Base-by-base conservation (phyloP, 2,329 filamentous ascomycete genomes). In the Fusarium sp. region DNA sequence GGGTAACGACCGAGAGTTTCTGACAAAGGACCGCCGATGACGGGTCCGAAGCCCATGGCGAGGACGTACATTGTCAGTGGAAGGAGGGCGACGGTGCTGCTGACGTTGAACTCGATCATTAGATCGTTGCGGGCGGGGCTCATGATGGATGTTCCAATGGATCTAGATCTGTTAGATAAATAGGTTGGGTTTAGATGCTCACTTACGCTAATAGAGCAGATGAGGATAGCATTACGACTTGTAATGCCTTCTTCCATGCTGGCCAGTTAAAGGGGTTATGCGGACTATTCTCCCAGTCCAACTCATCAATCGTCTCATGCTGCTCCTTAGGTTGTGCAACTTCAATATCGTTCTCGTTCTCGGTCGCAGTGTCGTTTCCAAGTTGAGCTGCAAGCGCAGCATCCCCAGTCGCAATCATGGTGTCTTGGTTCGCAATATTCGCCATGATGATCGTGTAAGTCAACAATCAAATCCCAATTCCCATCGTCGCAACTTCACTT, bases 41-140 rank as follows among this genome's bases (percentile, higher is more conserved):
- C 78, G 8, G 89, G 89, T 0, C 89, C 89, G 17, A 90, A 79
- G 5, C 80, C 87, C 1, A 91, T 81, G 1, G 88, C 89, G 11
- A 90, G 77, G 7, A 88, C 84, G 74, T 89, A 92, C 7, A 89
- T 75, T 0, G 89, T 85, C 1, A 91, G 76, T 0, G 86, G 85
- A 1, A 91, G 77, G n/a, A 91, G 79, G 1, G 89, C 85, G 9
- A 83, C 81, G 2, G 87, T 89, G 49, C 82, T 81, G 15, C 82
- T 83, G 14, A 90, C 81, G 44, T 81, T 68, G 74, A 92, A 92
- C 8, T 86, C 80, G 1, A 73, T 40, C 77, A 84, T 84, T 7
- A 91, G 73, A 5, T 85, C 28, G 2, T 26, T 34, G 1, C 70
- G 71, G 15, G 73, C 73, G 1, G 67, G 46, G 15, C 65, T 68